Base-by-base conservation (phyloP, 768 basidiomycete genomes). In the Rhizopogon salebrosus region DNA sequence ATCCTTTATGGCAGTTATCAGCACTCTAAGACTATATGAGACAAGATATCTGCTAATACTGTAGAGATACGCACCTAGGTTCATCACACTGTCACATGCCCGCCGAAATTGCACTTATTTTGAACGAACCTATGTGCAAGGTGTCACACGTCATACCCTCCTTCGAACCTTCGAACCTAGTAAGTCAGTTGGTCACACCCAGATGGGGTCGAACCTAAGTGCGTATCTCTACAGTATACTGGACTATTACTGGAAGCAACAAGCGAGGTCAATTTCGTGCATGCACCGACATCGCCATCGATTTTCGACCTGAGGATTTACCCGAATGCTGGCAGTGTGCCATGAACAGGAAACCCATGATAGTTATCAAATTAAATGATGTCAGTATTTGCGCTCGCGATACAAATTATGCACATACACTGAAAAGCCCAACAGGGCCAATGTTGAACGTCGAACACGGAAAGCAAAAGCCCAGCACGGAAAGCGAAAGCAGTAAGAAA, bases 301-400 rank as follows among this genome's bases (percentile, higher is more conserved):
- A 97, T 87, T n/a, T 89, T 79, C 4, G 91, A 90, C 57, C 89
- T 79, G 1, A 97, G 93, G 58, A 98, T 92, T 4, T 91, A 92
- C 2, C 95, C 97, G 64, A 86, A 97, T 0, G 92, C 92, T 4
- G 95, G 94, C 2, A 98, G 75, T 0, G 90, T 89, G 1, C 97
- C 95, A 3, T 91, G 87, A 50, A 98, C 72, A 99, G 73, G 66
- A 95, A 97, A 1, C 97, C 97, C 20, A 92, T 79, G 38, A 95
- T 78, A 0, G 89, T 81, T 46, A 91, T 86, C 49, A 93, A 65
- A 29, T 88, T 90, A 58, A 29, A 18, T 39, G 37, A 18, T 24
- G 13, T 62, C 29, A 54, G 55, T 20, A 35, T 23, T 3, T 10
- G 5, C 24, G 8, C 16, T 23, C 16, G 31, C 0, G 2, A n/a